Percentiles rank a stretch among this genome's conserved stretches.
phyloP scores from a whole-genome alignment of 2,329 filamentous ascomycete genomes.

The Chrysosporium keratinophilum region DNA sequence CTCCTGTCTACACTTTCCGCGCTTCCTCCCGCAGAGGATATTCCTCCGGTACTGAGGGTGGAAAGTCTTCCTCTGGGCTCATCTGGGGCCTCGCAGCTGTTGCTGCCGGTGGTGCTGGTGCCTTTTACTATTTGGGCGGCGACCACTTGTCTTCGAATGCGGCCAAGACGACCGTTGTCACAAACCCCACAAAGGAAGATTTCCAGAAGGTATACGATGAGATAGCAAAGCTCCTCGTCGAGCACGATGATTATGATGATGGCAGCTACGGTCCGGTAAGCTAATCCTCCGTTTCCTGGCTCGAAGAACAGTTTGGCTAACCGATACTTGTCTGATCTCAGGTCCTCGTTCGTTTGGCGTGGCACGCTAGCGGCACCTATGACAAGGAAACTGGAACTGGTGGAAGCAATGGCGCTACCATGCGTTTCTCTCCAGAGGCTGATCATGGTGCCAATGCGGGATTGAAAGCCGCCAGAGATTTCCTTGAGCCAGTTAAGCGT shows the following conservation, averaged over 20 bases:
- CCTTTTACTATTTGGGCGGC: constrained; percentile 54
- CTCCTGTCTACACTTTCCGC: constrained; percentile 57
- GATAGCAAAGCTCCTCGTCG: constrained; percentile 67
- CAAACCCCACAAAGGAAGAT: constrained; percentile 69
- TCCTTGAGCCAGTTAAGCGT: constrained; percentile 85
- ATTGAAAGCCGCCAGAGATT: constrained; percentile 73
- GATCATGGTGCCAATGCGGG: constrained; percentile 92
- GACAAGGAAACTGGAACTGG: constrained; percentile 81
- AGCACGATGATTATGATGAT: constrained; percentile 92
- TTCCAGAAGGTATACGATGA: constrained; percentile 94
- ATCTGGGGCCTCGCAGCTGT: constrained; percentile 51
- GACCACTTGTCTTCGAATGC: constrained; percentile 34
- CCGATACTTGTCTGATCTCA: constrained; percentile 15
- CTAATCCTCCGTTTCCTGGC: not conserved
- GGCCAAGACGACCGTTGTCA: constrained; percentile 45
- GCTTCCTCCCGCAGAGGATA: constrained; percentile 68
- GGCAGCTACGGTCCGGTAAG: constrained; percentile 79
- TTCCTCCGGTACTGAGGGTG: constrained; percentile 52
- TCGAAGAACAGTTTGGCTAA: constrained; percentile 3
- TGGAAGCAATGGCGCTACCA: constrained; percentile 91
- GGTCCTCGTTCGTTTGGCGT: constrained; percentile 76
- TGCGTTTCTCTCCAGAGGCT: constrained; percentile 84
- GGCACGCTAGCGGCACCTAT: constrained; percentile 89
- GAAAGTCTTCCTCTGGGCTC: constrained; percentile 42
- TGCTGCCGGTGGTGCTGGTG: constrained; percentile 53